Percentiles rank a stretch among this genome's conserved stretches.
Evolutionary conservation across 2,329 filamentous ascomycete genomes (phyloP).

Genomic region (Paradendryphiella salina): DNA sequence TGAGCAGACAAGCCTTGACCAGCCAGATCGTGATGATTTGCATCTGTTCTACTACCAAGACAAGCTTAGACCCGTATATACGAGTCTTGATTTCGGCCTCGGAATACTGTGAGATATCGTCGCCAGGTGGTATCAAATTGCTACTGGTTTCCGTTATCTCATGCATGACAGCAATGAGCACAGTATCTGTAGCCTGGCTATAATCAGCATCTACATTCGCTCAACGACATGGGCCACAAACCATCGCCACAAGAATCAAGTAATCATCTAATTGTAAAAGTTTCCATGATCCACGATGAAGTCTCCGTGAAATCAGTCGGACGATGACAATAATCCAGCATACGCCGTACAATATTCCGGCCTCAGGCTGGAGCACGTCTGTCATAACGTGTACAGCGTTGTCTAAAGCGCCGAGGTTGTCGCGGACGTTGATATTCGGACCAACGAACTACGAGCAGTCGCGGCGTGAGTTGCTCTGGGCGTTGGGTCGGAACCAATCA

Average conservation of each 20-base stretch:
- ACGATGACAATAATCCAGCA: slow-evolving; percentile 42
- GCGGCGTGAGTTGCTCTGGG: slow-evolving; percentile 1
- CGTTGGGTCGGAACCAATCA: slow-evolving; percentile 2
- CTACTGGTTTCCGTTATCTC: slow-evolving; percentile 38
- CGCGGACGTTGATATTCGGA: slow-evolving; percentile 3
- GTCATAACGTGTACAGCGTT: slow-evolving; percentile 24
- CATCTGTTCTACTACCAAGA: slow-evolving; percentile 58
- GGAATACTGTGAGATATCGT: slow-evolving; percentile 37
- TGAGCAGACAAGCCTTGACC: slow-evolving; percentile 58
- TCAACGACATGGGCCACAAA: slow-evolving; percentile 12
- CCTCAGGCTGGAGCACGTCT: slow-evolving; percentile 37
- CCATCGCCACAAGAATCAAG: slow-evolving; percentile 43
- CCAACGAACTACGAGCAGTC: neutral
- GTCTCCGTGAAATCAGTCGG: slow-evolving; percentile 34
- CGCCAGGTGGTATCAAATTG: slow-evolving; percentile 43
- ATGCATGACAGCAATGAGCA: slow-evolving; percentile 41
- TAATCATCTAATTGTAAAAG: slow-evolving; percentile 43
- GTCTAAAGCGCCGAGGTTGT: slow-evolving; percentile 11
- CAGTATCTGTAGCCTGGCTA: slow-evolving; percentile 38
- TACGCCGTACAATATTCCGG: slow-evolving; percentile 39
- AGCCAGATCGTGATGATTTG: slow-evolving; percentile 57
- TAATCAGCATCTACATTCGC: slow-evolving; percentile 7
- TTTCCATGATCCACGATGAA: slow-evolving; percentile 41
- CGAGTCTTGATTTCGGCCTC: slow-evolving; percentile 48
- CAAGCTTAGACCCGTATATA: slow-evolving; percentile 59